Conservation (phyloP, 1,139 yeast species). For the Pichia sp. region DNA sequence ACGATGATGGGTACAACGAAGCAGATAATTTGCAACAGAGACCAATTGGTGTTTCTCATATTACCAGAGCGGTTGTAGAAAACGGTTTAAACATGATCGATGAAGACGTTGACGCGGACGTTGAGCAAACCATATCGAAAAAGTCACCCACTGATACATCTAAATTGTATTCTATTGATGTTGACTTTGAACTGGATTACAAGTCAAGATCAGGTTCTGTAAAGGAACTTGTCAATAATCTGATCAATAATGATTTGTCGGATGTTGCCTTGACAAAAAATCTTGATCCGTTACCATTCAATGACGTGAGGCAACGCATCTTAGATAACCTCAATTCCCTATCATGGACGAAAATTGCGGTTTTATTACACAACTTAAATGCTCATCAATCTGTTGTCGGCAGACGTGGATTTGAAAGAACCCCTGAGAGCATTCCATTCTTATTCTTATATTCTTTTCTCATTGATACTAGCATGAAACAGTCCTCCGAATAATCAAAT, state of each 20-base stretch:
- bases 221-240: slow-evolving; percentile 5
- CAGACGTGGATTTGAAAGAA: slow-evolving; percentile 55
- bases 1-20: slow-evolving; percentile 12
- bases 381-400: slow-evolving; percentile 74
- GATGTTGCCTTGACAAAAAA: slow-evolving; percentile 23
- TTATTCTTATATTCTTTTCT: slow-evolving; percentile 45
- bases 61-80: slow-evolving; percentile 32
- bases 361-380: slow-evolving; percentile 62
- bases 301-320: slow-evolving; percentile 40
- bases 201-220: slow-evolving; percentile 9
- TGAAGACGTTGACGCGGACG: slow-evolving; percentile 7
- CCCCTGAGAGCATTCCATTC: slow-evolving; percentile 51
- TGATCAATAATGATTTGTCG: slow-evolving; percentile 18
- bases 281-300: slow-evolving; percentile 33
- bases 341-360: slow-evolving; percentile 65
- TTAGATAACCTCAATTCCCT: slow-evolving; percentile 48
- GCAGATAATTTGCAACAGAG: slow-evolving; percentile 9
- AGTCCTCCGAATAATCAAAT: not conserved
- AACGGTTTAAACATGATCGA: slow-evolving; percentile 22
- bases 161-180: slow-evolving; percentile 11
- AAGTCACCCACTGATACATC: slow-evolving; percentile 18
- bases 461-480: slow-evolving; percentile 12
- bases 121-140: not conserved
- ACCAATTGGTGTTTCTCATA: slow-evolving; percentile 24
- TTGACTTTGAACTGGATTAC: slow-evolving; percentile 16